These are phyloP conservation scores for Colletotrichum sojae DNA, from an alignment of 2,329 filamentous ascomycete genomes.

Conservation along the genomic window DNA sequence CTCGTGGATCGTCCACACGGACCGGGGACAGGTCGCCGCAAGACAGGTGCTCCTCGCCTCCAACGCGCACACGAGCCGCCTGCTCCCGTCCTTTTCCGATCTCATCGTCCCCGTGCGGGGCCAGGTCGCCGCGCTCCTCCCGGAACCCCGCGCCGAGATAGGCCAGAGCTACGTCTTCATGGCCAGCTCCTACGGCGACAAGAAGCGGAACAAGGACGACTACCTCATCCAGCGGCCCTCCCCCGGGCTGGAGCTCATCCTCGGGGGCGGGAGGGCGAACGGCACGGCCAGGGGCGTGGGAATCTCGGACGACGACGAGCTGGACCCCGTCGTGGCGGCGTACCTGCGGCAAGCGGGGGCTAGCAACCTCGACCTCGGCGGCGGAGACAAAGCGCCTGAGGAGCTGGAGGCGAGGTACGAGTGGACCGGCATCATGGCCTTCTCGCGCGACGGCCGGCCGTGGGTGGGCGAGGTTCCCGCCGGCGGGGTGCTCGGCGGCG, in stretches of 20 bases:
- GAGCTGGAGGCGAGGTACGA: constrained; percentile 70
- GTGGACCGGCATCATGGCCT: constrained; percentile 89
- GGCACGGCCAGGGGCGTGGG: constrained; percentile 68
- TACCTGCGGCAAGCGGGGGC: constrained; percentile 67
- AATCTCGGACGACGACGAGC: constrained; percentile 69
- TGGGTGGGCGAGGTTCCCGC: constrained; percentile 80
- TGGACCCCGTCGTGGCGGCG: constrained; percentile 68
- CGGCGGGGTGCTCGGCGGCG: constrained; percentile 57
- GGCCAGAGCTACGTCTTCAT: constrained; percentile 76
- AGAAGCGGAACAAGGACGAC: constrained; percentile 69
- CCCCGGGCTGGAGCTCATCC: constrained; percentile 72
- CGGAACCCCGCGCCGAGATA: constrained; percentile 53
- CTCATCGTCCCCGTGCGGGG: constrained; percentile 84
- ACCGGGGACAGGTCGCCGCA: constrained; percentile 76
- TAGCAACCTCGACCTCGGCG: constrained; percentile 57
- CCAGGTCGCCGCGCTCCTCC: constrained; percentile 77
- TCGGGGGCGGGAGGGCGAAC: constrained; percentile 77
- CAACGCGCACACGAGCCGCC: constrained; percentile 85
- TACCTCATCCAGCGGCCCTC: constrained; percentile 81
- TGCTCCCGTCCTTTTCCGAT: constrained; percentile 78
- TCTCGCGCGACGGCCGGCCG: constrained; percentile 75
- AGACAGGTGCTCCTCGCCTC: constrained; percentile 81
- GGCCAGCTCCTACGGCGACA: constrained; percentile 46
- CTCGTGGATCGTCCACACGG: constrained; percentile 75
- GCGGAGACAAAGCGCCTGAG: constrained; percentile 50